Evolutionary conservation across 2,329 filamentous ascomycete genomes (phyloP), one percentile per base, ranked within the genome.

Genomic region (Cladophialophora exuberans): DNA sequence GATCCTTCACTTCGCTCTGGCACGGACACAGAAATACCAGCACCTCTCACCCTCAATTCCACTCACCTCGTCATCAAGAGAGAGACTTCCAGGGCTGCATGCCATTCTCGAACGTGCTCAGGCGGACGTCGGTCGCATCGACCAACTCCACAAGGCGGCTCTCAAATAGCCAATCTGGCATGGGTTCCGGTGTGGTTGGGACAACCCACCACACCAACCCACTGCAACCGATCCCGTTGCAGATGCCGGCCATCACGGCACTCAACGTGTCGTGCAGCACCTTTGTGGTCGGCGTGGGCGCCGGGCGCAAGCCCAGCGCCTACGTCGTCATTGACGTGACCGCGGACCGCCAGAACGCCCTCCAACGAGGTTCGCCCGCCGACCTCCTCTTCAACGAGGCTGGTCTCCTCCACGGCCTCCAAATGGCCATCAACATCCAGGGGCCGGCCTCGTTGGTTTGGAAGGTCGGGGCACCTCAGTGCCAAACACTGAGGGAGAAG

Each of bases 251-350:
- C 13, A 44, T 61, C 10, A 44, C 55, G 7, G 48, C 48, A 2
- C 43, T 57, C 17, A 49, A 25, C 15, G 36, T 61, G n/a, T 45
- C 54, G n/a, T 46, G 48, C 6, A 56, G 41, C 23, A 42, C 55
- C 15, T 58, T 54, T 47, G 41, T 31, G 9, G 53, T 52, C 15
- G 54, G 44, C 20, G 52, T 54, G 23, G 30, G 35, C 36, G 20
- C 54, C 7, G 48, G 52, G 18, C 57, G 39, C 42, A 31, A 45
- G 15, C 44, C 56, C 11, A 53, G 43, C 9, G 56, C 59, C 26
- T 53, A 61, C 36, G 59, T 52, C 25, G 50, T 53, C 23, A 50
- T 61, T 42, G 33, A 56, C 26, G 25, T 61, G 20, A 53, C 47
- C 13, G 28, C 43, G 11, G 28, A 11, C 20, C 25, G 38, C 10